Percentiles rank a stretch among this genome's conserved stretches.
phyloP scores from a whole-genome alignment of 2,329 filamentous ascomycete species.

The Graphilbum fragrans region DNA sequence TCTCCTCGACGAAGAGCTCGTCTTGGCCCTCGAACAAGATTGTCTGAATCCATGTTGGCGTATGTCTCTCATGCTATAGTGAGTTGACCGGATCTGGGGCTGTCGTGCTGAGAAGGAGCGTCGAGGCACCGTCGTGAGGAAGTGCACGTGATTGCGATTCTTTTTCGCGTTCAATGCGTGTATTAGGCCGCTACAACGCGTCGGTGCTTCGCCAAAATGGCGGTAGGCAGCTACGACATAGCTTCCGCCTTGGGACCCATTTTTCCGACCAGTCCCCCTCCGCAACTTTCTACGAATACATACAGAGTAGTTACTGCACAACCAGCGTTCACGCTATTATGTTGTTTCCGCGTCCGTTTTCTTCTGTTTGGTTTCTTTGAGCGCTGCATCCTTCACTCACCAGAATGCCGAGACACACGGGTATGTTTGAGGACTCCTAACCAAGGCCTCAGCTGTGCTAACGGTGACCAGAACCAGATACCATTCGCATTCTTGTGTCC shows the following conservation, averaged over 20 bases:
- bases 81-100: not conserved
- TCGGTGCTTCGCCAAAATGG: conserved; percentile 2
- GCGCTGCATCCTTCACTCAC: no score
- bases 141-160: conserved; percentile 9
- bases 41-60: conserved; percentile 8
- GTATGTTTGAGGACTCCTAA: conserved; percentile 9
- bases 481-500: conserved; percentile 84
- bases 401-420: conserved; percentile 15
- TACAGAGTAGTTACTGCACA: no score
- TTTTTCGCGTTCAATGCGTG: conserved; percentile 9
- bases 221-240: not conserved
- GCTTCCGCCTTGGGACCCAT: no score
- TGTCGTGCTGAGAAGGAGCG: not conserved
- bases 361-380: not conserved
- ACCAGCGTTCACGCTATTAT: no score
- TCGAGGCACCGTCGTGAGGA: not conserved
- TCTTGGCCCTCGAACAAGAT: conserved; percentile 7
- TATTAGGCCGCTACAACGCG: conserved; percentile 8
- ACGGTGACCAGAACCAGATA: conserved; percentile 48
- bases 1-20: conserved; percentile 6
- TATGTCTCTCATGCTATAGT: not conserved
- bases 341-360: no score
- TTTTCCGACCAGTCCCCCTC: no score
- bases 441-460: not conserved
- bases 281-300: no score